Base-by-base conservation (phyloP, 2,329 filamentous ascomycete genomes). In the Exserohilum rostratum region DNA sequence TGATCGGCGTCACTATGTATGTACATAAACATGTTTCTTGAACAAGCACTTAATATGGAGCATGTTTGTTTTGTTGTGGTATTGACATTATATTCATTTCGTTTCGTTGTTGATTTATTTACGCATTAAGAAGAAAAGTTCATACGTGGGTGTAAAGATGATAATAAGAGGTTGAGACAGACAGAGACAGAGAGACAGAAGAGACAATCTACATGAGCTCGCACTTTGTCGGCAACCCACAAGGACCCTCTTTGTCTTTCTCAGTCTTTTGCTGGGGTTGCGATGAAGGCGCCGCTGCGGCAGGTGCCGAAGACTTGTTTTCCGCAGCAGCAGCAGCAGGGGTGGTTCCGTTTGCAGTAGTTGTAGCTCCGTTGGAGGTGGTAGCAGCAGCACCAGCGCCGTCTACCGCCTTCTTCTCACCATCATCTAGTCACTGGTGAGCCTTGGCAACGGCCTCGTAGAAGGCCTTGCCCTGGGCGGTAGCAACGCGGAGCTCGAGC, bases 391-490 rank as follows among this genome's bases (percentile, higher is more conserved):
- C n/a, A n/a, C n/a, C n/a, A n/a, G n/a, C n/a, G n/a, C n/a, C n/a
- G n/a, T n/a, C n/a, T n/a, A 53, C 57, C n/a, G 20, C 39, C 52
- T 50, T 54, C 34, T 40, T 40, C 30, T 42, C 47, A 45, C 59
- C 55, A 50, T 80, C 88, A 89, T 90, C 84, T 80, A 95, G 89
- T 96, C 90, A 96, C 67, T 83, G 83, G 76, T 80, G 83, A 65
- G 85, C 82, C 84, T 91, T 93, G 72, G 85, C 77, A 50, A 96
- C 84, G 55, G 84, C 80, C 77, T 89, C 79, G 79, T 90, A 96
- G 81, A 98, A 99, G 50, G 79, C 73, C 83, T 91, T 87, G 77
- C 95, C 95, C 81, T 99, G 95, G 66, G 84, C 84, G 59, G 82
- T 83, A 56, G 95, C 95, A 59, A 98, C 73, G 76, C 90, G 83